Evolutionary conservation across 441 rosid species (phyloP).

Genomic region (Pelargonium citronellum): DNA sequence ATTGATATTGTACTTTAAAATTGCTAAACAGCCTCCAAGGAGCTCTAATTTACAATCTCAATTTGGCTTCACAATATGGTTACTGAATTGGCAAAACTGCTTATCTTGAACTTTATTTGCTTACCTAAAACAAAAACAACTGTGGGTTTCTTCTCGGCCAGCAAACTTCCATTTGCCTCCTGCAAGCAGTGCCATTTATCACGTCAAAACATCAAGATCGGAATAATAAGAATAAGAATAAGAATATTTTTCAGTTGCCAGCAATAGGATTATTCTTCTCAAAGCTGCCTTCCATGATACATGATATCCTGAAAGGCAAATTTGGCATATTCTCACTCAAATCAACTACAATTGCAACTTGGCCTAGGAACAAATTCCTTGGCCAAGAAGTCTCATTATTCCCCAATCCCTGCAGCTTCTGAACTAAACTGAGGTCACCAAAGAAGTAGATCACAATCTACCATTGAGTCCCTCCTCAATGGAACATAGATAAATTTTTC

Average conservation of each 20-base stretch:
- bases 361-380: neutral
- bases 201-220: neutral
- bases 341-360: neutral
- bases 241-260: neutral
- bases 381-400: neutral
- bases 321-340: neutral
- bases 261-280: neutral
- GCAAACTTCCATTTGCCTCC: constrained; percentile 1
- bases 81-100: neutral
- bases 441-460: too few species aligned
- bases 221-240: neutral
- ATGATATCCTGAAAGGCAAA: neutral
- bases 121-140: constrained; percentile 8
- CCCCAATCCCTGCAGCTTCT: neutral
- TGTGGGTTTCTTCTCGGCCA: neutral
- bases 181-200: neutral
- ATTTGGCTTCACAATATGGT: neutral
- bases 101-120: neutral
- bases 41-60: neutral
- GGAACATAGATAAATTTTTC: too few species aligned
- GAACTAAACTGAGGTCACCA: neutral
- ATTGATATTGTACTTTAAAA: too few species aligned
- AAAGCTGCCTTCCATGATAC: neutral
- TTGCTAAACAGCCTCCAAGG: too few species aligned
- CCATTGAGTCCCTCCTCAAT: too few species aligned